phyloP scores from a whole-genome alignment of 1,284 basidiomycete species.

The Trichosporon sp. region DNA sequence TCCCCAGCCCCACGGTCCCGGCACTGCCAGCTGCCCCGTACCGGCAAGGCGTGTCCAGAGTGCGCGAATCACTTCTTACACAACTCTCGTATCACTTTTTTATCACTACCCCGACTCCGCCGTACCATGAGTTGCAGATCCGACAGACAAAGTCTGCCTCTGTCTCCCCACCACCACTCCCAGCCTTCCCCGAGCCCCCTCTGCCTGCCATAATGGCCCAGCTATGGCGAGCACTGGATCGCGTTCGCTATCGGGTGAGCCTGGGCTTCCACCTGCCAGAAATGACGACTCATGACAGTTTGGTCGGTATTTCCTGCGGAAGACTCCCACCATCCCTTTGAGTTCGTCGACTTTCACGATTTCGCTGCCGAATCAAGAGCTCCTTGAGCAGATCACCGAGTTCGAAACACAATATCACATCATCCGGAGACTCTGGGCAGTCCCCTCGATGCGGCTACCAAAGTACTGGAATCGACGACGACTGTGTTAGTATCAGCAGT shows the following conservation, averaged over 20 bases:
- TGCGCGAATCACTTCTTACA: background rate
- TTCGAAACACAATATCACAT: slow-evolving; percentile 9
- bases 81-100: background rate
- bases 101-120: background rate
- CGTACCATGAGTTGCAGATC: background rate
- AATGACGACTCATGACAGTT: background rate
- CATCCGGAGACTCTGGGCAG: slow-evolving; percentile 1
- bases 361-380: background rate
- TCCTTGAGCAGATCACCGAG: slow-evolving; percentile 9
- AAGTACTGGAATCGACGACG: slow-evolving; percentile 10
- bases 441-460: slow-evolving; percentile 5
- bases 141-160: background rate
- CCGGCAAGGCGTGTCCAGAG: background rate
- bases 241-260: background rate
- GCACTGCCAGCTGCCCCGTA: background rate
- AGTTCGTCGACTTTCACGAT: background rate
- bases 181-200: background rate
- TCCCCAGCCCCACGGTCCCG: background rate
- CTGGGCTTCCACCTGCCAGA: background rate
- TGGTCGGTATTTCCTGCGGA: background rate
- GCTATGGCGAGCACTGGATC: background rate
- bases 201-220: background rate
- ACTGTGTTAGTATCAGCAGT: slow-evolving; percentile 9
- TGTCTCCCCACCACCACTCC: background rate
- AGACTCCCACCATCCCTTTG: background rate